Evolutionary conservation across 305 asterid species (phyloP), one percentile per base, ranked within the genome.

Genomic region (Plantago lanceolata): DNA sequence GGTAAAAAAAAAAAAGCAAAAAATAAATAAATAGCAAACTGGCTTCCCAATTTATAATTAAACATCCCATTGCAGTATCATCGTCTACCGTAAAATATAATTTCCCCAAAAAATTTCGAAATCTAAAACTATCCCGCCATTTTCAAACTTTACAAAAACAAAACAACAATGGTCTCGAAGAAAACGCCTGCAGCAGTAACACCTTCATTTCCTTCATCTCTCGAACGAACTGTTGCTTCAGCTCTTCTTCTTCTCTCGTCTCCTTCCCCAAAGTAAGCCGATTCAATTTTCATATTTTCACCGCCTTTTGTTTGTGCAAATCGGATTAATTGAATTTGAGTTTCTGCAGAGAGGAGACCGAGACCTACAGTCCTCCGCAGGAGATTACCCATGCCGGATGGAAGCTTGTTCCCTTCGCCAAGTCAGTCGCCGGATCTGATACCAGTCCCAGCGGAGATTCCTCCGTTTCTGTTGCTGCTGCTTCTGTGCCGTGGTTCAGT

Each of bases 171-270:
- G 82, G 75, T 45, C 33, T 63, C 71, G 3, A 69, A 74, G 1
- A 69, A 75, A 71, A 66, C 82, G 14, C 58, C 11, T 24, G 28
- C 28, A n/a, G n/a, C n/a, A 28, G 73, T 59, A 64, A 65, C 67
- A 63, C 84, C 81, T 63, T 74, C 87, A 70, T 92, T 89, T 79
- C 95, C 95, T 50, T 71, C 80, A 24, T 65, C 61, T 57, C 61
- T 73, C 50, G 97, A 87, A 64, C 82, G 72, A 70, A 79, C 64
- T 13, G 95, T 79, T 53, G 95, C 96, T 75, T 85, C 95, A 43
- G 85, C 91, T 43, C 96, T 92, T 44, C 88, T 92, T 68, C 86
- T 84, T 59, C 95, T 92, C 54, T 80, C 89, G 54, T 47, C 79
- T 55, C 65, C 78, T 51, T 64, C 78, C 57, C 63, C 88, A 28